Percentiles rank a stretch among this genome's conserved stretches.
phyloP scores from a whole-genome alignment of 331 rosid species.

The Malus hybrid region DNA sequence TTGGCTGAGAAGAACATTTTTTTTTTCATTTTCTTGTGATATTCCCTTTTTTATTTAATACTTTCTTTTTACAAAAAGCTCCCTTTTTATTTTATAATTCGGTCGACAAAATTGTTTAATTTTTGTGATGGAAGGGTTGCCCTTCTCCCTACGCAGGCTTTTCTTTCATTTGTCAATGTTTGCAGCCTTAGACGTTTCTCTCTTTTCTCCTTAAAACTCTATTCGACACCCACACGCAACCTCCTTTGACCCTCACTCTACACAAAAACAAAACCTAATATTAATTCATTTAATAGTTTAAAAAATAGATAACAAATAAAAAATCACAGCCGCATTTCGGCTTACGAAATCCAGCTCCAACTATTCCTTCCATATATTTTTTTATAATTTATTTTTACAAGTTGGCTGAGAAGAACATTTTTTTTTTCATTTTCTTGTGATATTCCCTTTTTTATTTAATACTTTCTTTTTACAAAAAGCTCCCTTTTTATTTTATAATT shows the following conservation, averaged over 20 bases:
- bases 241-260: constrained; percentile 48
- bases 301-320: neutral
- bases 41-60: neutral
- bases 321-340: constrained; percentile 59
- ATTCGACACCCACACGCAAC: constrained; percentile 78
- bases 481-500: neutral
- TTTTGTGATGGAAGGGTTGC: constrained; percentile 12
- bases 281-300: neutral
- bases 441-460: neutral
- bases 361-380: constrained; percentile 5
- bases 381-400: constrained; percentile 8
- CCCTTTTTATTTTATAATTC: neutral
- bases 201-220: constrained; percentile 9
- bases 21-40: constrained; percentile 28
- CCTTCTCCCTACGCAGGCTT: constrained; percentile 43
- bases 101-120: neutral
- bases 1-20: constrained; percentile 11
- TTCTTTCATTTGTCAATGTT: constrained; percentile 41
- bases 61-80: constrained; percentile 5
- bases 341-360: constrained; percentile 42
- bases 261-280: neutral
- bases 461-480: constrained; percentile 5
- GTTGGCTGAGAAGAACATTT: constrained; percentile 16
- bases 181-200: constrained; percentile 74
- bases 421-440: constrained; percentile 28